Evolutionary conservation across 139 green algal genomes (phyloP).

Genomic region (Diplosphaera chodatii): DNA sequence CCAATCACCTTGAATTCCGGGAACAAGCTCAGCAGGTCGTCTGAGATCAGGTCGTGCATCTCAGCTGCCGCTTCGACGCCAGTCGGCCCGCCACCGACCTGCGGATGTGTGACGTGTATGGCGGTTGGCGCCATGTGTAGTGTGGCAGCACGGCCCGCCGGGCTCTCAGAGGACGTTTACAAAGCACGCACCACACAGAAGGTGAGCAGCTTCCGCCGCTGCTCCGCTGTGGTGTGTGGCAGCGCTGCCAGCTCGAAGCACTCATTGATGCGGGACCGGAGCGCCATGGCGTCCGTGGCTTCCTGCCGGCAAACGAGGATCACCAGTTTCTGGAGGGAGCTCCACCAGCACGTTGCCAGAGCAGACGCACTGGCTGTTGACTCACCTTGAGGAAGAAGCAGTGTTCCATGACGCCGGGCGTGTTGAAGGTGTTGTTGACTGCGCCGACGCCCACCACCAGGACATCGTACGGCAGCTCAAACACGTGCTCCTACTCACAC

Average conservation of each 20-base stretch:
- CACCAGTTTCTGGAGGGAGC: too few species aligned
- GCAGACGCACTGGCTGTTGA: too few species aligned
- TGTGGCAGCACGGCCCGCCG: too few species aligned
- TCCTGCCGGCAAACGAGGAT: not conserved
- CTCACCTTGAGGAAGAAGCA: constrained; percentile 57
- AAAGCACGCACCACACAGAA: constrained; percentile 67
- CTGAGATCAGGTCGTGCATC: constrained; percentile 36
- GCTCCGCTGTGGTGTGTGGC: constrained; percentile 25
- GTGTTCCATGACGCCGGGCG: constrained; percentile 48
- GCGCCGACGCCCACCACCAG: constrained; percentile 47
- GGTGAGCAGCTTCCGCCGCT: constrained; percentile 67
- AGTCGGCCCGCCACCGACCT: constrained; percentile 54
- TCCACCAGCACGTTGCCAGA: too few species aligned
- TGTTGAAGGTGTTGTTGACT: constrained; percentile 51
- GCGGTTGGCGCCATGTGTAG: not conserved
- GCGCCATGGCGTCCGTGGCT: constrained; percentile 14
- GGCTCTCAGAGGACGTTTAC: too few species aligned
- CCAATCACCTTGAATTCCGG: constrained; percentile 20
- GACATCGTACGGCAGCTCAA: constrained; percentile 60
- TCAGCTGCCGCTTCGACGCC: constrained; percentile 56
- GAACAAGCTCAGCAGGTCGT: constrained; percentile 19
- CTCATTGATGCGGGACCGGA: constrained; percentile 29
- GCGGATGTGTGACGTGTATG: too few species aligned
- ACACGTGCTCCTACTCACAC: constrained; percentile 22
- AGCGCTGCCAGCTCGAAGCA: constrained; percentile 44